Evolutionary conservation across 1,284 basidiomycete species (phyloP).

Genomic region (Trichosporon faecale): DNA sequence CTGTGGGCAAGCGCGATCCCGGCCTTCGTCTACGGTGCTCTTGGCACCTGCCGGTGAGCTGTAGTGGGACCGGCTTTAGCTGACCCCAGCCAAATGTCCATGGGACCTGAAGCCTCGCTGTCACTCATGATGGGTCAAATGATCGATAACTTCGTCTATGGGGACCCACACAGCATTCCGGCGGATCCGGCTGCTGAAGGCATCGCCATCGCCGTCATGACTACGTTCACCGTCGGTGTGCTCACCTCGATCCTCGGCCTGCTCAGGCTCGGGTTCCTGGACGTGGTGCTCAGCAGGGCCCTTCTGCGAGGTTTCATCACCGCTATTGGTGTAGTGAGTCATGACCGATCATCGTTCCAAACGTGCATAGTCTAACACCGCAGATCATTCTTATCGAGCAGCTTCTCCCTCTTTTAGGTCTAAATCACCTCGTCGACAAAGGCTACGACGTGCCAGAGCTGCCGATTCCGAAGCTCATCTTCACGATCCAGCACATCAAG

Average conservation of each 20-base stretch:
- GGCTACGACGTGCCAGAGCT: conserved; percentile 24
- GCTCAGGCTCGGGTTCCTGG: conserved; percentile 85
- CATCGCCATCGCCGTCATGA: conserved; percentile 62
- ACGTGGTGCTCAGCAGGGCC: conserved; percentile 88
- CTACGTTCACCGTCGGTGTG: conserved; percentile 81
- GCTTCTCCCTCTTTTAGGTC: conserved; percentile 60
- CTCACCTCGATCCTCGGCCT: conserved; percentile 83
- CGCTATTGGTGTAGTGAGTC: conserved; percentile 48
- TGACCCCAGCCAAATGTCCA: conserved; percentile 52
- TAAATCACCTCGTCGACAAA: conserved; percentile 60
- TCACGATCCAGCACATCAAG: conserved; percentile 66
- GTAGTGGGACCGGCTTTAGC: neutral
- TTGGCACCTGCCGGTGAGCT: conserved; percentile 68
- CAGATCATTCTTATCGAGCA: conserved; percentile 64
- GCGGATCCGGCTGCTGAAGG: conserved; percentile 56
- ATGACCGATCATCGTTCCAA: neutral
- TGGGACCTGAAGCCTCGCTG: conserved; percentile 86
- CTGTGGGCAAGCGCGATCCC: conserved; percentile 80
- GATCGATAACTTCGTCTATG: conserved; percentile 65
- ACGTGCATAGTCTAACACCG: conserved; percentile 43
- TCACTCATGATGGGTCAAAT: conserved; percentile 85
- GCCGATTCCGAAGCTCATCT: conserved; percentile 71
- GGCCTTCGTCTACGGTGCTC: conserved; percentile 73
- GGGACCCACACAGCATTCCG: conserved; percentile 60
- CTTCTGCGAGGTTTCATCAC: conserved; percentile 72